Conservation (phyloP, 2,329 filamentous ascomycete genomes). For the Fusarium pseudograminearum region DNA sequence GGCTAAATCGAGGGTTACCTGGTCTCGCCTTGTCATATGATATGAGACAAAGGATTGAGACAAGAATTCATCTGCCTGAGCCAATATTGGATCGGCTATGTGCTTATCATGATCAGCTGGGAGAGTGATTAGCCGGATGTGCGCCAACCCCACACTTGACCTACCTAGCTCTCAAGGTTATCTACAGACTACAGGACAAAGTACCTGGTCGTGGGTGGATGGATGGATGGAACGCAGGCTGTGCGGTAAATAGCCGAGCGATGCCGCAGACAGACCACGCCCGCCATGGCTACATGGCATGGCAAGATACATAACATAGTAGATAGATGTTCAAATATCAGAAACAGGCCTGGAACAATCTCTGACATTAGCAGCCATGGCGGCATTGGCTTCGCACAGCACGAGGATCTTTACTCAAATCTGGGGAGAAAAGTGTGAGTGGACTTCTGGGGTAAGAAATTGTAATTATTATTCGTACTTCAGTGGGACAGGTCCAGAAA, state of each 20-base stretch:
- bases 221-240: constrained; percentile 1
- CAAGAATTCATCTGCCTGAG: constrained; percentile 12
- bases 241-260: constrained; percentile 29
- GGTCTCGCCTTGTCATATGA: not conserved
- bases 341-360: constrained; percentile 20
- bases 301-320: not conserved
- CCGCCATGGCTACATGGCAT: not conserved
- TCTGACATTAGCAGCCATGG: constrained; percentile 11
- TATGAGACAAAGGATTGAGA: constrained; percentile 17
- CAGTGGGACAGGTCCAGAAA: constrained; percentile 30
- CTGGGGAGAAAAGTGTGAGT: constrained; percentile 45
- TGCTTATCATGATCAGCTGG: constrained; percentile 44
- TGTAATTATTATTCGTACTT: constrained; percentile 10
- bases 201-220: not conserved
- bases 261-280: constrained; percentile 23
- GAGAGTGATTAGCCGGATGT: constrained; percentile 33
- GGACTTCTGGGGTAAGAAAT: constrained; percentile 43
- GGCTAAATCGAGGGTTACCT: not conserved
- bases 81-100: constrained; percentile 23
- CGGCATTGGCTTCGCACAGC: constrained; percentile 16
- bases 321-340: constrained; percentile 1
- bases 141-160: constrained; percentile 39
- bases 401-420: constrained; percentile 32
- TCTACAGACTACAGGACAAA: constrained; percentile 5
- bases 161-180: constrained; percentile 28